Evolutionary conservation across 2,329 filamentous ascomycete species (phyloP), one percentile per base, ranked within the genome.

Genomic region (Calonectria henricotiae): DNA sequence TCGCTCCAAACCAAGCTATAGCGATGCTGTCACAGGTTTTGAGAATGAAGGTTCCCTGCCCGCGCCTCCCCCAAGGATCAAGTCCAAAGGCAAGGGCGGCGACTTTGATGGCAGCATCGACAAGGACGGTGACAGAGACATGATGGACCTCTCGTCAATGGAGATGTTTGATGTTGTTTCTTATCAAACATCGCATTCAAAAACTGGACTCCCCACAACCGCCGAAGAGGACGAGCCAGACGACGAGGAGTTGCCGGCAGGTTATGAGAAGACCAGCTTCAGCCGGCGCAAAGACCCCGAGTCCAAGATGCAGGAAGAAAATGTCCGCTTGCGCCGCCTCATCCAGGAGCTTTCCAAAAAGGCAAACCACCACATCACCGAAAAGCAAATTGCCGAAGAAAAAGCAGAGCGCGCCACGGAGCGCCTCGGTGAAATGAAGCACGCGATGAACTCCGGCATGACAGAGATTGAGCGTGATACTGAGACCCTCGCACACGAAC

Each of bases 321-420:
- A 66, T 27, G 13, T 23, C 13, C 69, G 62, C 7, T 65, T 79
- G 25, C 70, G 71, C 13, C 72, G 72, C 13, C 73, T 77, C 37
- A 62, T 78, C 11, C 71, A 76, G 2, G 72, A 73, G 15, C 72
- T 80, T 43, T 67, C 63, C 43, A 68, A 63, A 62, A 75, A 74
- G 41, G 55, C 73, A 1, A 67, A 62, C 32, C 39, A 54, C n/a
- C 73, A 78, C 32, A 69, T 54, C 11, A 74, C 71, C 3, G 78
- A 78, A 54, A 80, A 75, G 63, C 74, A 81, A 60, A 76, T 79
- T 23, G 80, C 78, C 4, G 77, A 81, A 55, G 79, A 79, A 51
- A 77, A 76, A 23, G 75, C 78, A 13, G 74, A 77, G 9, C 73
- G 74, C 17, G 75, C 80, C 15, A 70, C 76, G 27, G 75, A 74